Percentiles rank a stretch among this genome's conserved stretches.
Conservation (phyloP, 1,284 basidiomycete species). For the Lignosus rhinocerotis region DNA sequence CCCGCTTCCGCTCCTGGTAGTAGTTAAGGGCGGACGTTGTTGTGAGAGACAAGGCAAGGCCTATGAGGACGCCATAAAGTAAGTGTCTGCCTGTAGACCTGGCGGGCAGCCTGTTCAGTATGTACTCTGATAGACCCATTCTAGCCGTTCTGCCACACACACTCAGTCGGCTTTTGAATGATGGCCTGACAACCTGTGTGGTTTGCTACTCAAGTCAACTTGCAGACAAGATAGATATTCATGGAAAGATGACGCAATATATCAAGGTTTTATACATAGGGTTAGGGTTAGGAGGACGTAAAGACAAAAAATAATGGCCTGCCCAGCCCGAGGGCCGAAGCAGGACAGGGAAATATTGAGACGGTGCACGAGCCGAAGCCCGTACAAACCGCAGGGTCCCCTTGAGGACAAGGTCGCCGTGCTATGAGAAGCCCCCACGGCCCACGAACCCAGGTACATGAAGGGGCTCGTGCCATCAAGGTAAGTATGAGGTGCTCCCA, state of each 20-base stretch:
- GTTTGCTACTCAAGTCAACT: background rate
- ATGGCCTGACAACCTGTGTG: background rate
- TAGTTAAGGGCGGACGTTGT: conserved; percentile 58
- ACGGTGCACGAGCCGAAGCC: conserved; percentile 67
- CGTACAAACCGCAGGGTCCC: conserved; percentile 56
- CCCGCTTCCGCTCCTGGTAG: conserved; percentile 41
- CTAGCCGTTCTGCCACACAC: background rate
- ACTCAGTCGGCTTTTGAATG: background rate
- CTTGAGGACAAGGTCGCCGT: conserved; percentile 67
- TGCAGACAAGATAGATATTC: background rate
- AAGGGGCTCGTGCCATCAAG: conserved; percentile 41
- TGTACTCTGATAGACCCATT: conserved; percentile 11
- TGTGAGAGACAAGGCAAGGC: conserved; percentile 69
- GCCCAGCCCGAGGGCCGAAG: conserved; percentile 48
- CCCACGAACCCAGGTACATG: conserved; percentile 45
- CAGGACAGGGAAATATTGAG: conserved; percentile 71
- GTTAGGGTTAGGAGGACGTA: conserved; percentile 34
- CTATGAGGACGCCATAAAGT: conserved; percentile 66
- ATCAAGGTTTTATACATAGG: conserved; percentile 18
- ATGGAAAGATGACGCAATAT: conserved; percentile 13
- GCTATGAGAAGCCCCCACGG: conserved; percentile 56
- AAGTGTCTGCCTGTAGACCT: conserved; percentile 47
- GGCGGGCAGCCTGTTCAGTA: conserved; percentile 28
- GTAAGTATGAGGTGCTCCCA: conserved; percentile 37
- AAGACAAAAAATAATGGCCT: conserved; percentile 33